These are phyloP conservation scores for Mucor sp. DNA, from an alignment of 371 early-diverging fungal species.

Conservation along the genomic window DNA sequence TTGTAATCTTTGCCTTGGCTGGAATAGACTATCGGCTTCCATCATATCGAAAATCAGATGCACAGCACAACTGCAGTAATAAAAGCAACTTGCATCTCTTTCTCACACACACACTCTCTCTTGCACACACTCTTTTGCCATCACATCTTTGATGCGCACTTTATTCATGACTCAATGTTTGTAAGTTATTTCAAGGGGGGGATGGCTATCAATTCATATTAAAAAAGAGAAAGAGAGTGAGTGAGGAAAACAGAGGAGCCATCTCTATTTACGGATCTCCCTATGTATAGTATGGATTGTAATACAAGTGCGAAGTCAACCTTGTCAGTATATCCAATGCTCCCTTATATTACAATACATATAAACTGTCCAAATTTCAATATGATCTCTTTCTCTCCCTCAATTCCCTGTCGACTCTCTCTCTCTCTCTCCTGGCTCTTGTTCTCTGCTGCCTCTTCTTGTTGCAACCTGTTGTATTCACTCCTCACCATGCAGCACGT, in stretches of 20 bases:
- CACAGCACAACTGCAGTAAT: neutral
- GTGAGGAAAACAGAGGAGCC: neutral
- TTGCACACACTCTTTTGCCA: too few relatives aligned
- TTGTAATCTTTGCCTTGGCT: neutral
- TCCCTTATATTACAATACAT: neutral
- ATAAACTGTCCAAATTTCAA: constrained; percentile 4
- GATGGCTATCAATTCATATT: neutral
- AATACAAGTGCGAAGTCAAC: neutral
- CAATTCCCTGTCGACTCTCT: neutral
- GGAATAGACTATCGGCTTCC: neutral
- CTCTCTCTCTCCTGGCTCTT: neutral
- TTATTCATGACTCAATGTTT: neutral
- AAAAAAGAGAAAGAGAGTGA: neutral
- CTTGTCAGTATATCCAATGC: neutral
- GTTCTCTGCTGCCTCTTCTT: neutral
- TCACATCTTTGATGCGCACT: too few relatives aligned
- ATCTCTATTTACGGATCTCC: neutral
- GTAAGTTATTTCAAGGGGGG: neutral
- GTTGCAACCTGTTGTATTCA: neutral
- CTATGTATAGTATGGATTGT: neutral
- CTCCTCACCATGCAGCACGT: neutral
- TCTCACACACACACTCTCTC: neutral
- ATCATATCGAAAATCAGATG: neutral
- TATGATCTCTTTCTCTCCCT: neutral
- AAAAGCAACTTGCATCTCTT: neutral